Conservation (phyloP, 1,284 basidiomycete genomes). For the Leccinum ponderosum region DNA sequence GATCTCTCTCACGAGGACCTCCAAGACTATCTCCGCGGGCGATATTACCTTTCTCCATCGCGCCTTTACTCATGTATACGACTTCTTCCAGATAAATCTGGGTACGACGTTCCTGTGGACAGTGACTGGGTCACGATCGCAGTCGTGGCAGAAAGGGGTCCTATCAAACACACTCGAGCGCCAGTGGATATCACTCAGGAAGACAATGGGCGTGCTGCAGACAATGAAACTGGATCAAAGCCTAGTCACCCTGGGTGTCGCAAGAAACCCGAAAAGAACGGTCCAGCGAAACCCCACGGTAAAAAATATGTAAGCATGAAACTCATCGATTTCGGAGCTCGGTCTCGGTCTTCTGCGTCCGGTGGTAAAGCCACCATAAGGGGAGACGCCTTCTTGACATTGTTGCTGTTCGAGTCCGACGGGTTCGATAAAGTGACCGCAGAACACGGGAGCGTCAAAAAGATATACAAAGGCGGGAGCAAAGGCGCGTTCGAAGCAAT, state of each 20-base stretch:
- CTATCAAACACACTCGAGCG: slow-evolving; percentile 65
- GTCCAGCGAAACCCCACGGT: slow-evolving; percentile 45
- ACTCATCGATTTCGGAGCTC: slow-evolving; percentile 78
- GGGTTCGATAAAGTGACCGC: slow-evolving; percentile 52
- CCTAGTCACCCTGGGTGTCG: slow-evolving; percentile 10
- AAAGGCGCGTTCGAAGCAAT: slow-evolving; percentile 90
- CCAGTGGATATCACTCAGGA: slow-evolving; percentile 56
- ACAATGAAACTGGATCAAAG: slow-evolving; percentile 30
- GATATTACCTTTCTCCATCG: slow-evolving; percentile 88
- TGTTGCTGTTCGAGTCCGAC: slow-evolving; percentile 91
- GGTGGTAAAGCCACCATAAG: slow-evolving; percentile 56
- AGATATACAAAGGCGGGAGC: slow-evolving; percentile 84
- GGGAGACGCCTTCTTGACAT: slow-evolving; percentile 82
- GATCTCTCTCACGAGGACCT: slow-evolving; percentile 72
- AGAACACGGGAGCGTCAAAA: slow-evolving; percentile 53
- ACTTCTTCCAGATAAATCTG: slow-evolving; percentile 73
- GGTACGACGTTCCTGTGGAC: slow-evolving; percentile 87
- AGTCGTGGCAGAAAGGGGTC: slow-evolving; percentile 84
- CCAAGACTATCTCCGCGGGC: slow-evolving; percentile 79
- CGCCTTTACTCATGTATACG: slow-evolving; percentile 85
- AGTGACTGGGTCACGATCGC: slow-evolving; percentile 93
- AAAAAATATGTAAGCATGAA: slow-evolving; percentile 89
- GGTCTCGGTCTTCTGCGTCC: slow-evolving; percentile 51
- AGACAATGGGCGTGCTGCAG: slow-evolving; percentile 40
- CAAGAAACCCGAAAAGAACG: slow-evolving; percentile 29